Conservation (phyloP, 805 yeast genomes). For the Ogataea haglerorum region DNA sequence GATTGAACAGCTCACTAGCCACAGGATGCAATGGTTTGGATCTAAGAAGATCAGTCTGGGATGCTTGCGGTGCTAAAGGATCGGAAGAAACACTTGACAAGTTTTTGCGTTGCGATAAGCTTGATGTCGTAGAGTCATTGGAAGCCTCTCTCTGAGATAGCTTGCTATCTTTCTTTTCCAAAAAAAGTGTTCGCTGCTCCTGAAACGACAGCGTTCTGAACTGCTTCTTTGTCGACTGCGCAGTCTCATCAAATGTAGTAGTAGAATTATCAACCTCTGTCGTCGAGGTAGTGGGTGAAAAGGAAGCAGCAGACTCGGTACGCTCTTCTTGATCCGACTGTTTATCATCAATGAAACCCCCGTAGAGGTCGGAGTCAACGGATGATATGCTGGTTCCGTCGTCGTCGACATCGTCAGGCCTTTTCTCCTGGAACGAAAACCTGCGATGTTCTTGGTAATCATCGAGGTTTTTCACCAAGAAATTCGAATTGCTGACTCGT, state of each 20-base stretch:
- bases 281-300: slow-evolving; percentile 27
- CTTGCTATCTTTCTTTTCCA: slow-evolving; percentile 10
- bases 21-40: slow-evolving; percentile 36
- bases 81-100: slow-evolving; percentile 18
- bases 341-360: slow-evolving; percentile 1
- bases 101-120: slow-evolving; percentile 2
- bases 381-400: slow-evolving; percentile 9
- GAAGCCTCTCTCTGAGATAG: not conserved
- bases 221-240: slow-evolving; percentile 2
- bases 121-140: slow-evolving; percentile 4
- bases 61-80: slow-evolving; percentile 20
- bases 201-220: slow-evolving; percentile 21
- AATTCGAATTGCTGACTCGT: slow-evolving; percentile 28
- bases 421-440: slow-evolving; percentile 15
- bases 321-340: not conserved
- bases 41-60: slow-evolving; percentile 5
- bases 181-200: slow-evolving; percentile 20
- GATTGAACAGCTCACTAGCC: slow-evolving; percentile 54
- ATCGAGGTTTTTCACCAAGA: slow-evolving; percentile 33
- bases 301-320: slow-evolving; percentile 27
- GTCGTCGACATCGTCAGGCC: slow-evolving; percentile 1
- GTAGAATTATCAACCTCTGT: slow-evolving; percentile 12
- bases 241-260: slow-evolving; percentile 7
- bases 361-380: slow-evolving; percentile 5
- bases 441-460: slow-evolving; percentile 24